Base-by-base conservation (phyloP, 495 filamentous ascomycete genomes). In the Cairneyella variabilis region DNA sequence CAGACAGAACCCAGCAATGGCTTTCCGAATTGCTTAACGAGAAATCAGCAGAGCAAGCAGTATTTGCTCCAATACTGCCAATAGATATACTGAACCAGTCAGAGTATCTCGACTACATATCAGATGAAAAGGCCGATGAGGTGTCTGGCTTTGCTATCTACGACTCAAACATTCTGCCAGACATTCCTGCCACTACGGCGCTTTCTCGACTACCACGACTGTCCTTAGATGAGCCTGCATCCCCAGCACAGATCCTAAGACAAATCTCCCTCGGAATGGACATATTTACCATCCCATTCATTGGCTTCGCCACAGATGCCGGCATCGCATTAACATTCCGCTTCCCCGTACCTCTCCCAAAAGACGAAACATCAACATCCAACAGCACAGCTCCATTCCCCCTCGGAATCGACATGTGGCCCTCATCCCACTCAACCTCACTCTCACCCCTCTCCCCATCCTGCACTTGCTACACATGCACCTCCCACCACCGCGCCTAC, bases 401-500 rank as follows among this genome's bases (percentile, higher is more conserved):
- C 0, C 70, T 98, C 1, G 95, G 83, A 5, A 70, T 84, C 40
- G 83, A 97, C 62, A 77, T 97, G 63, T 95, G 90, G 85, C 67
- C 71, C 0, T 27, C 65, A 4, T 51, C 71, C 0, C 71, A 90
- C 68, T 72, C 79, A 11, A 74, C 70, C 18, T 78, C 84, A 51
- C 58, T 86, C 1, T 59, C 63, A 0, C 83, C 91, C 0, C 69
- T 97, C 14, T 55, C 60, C 0, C 48, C 71, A 23, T 69, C 66
- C 36, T 98, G 93, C 69, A 55, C 68, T 17, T 98, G 93, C 76
- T 93, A 95, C 64, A 71, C 91, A 17, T 98, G 93, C 74, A 80
- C 72, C 1, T 76, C 77, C 11, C 95, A 98, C 66, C 90, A 96
- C 67, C 73, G 82, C 5, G 92, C 95, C 1, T 97, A 86, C 69